Evolutionary conservation across 495 filamentous ascomycete species (phyloP), one percentile per base, ranked within the genome.

Genomic region (Jackrogersella minutella): DNA sequence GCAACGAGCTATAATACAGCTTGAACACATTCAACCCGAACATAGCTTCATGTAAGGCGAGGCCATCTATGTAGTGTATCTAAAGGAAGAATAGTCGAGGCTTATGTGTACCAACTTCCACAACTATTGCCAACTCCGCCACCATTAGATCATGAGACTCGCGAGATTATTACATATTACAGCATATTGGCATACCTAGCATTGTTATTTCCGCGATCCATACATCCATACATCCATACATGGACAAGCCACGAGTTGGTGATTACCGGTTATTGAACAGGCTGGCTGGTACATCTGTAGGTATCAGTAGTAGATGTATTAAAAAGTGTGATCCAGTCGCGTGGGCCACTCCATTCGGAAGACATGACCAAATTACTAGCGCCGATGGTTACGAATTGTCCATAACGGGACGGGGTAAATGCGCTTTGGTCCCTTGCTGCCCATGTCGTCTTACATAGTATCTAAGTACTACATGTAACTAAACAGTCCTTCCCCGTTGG

Each of bases 271-370:
- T 41, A 21, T 14, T 17, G 19, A 37, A 24, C 21, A n/a, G n/a
- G n/a, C n/a, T n/a, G n/a, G n/a, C n/a, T n/a, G n/a, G 30, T 14
- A 30, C 26, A 30, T 53, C n/a, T 24, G 41, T 43, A 33, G 21
- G 26, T 30, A 30, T 21, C 10, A 52, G 31, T 36, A 34, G 8
- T 31, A 21, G 3, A 34, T 40, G n/a, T n/a, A n/a, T 6, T 65
- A 30, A 17, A n/a, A 50, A 53, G 30, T 37, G 19, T 66, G 68
- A 67, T 63, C 62, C 63, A 70, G 63, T 70, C 53, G 44, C 68
- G 58, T 56, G 68, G 66, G 50, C 40, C 58, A 14, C 30, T 55
- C 51, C 59, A 58, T 65, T 65, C 61, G 43, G 57, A 62, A 55
- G 49, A 47, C 44, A 62, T 36, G 62, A 65, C 61, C 66, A 69